Evolutionary conservation across 2,329 filamentous ascomycete species (phyloP), one percentile per base, ranked within the genome.

Genomic region (Sphaerostilbella broomeana): DNA sequence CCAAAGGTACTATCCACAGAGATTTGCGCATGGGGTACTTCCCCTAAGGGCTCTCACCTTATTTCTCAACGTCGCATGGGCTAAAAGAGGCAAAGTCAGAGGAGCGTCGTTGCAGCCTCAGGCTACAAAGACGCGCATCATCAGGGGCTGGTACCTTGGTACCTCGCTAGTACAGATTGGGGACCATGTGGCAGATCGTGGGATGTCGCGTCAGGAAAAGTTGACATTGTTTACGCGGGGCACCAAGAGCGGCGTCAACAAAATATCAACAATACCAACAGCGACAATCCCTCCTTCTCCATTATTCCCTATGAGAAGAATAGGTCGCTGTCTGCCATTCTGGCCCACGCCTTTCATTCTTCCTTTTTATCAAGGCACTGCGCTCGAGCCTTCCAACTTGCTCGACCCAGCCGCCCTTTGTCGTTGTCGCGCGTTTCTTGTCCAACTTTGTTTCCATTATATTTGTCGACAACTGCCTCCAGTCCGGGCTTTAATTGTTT

Each of bases 311-410:
- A 31, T 35, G 36, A 31, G 37, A 18, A 35, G 4, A 22, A 17
- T 20, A 16, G 8, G 9, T 32, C 27, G 35, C 39, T 17, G 34
- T 35, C 43, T 47, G 44, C 42, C 43, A 49, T 47, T 44, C 47
- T 57, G 54, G 52, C 50, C 44, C 47, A 48, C 40, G 30, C 43
- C 39, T 26, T 45, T 40, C 42, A 42, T 38, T 53, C 43, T 44
- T 31, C 44, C 46, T 48, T 48, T 38, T 28, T 28, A 21, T 52
- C 50, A 49, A 54, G 49, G 41, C 43, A 48, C 38, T 51, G 45
- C 46, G 41, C 51, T 44, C 48, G 49, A 49, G 44, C 46, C 34
- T 39, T 46, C 35, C 40, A 45, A 36, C 13, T 46, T 44, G 40
- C 38, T 47, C 50, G 48, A 25, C 38, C 45, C 24, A 43, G 40